These are phyloP conservation scores for Mycena epipterygia DNA, from an alignment of 768 basidiomycete genomes.

Conservation along the genomic window DNA sequence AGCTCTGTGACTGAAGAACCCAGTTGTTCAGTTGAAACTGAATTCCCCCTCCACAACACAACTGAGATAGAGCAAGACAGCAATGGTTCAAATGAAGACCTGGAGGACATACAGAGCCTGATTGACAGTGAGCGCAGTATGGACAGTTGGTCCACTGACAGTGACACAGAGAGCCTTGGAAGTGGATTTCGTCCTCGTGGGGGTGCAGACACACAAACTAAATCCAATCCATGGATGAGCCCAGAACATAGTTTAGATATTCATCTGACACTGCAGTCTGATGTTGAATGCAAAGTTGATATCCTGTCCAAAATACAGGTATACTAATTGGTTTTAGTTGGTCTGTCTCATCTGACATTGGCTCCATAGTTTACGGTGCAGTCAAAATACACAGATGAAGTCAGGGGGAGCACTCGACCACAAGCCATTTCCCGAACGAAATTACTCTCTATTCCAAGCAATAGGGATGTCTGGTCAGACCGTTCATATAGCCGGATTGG, in stretches of 20 bases:
- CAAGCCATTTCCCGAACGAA: not conserved
- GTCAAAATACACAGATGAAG: not conserved
- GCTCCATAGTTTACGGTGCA: not conserved
- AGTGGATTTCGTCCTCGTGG: not conserved
- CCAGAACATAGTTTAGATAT: not conserved
- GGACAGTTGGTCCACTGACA: not conserved
- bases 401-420: not conserved
- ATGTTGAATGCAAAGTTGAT: not conserved
- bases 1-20: not conserved
- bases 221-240: not conserved
- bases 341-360: not conserved
- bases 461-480: not conserved
- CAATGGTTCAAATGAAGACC: not conserved
- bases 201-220: not conserved
- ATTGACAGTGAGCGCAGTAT: not conserved
- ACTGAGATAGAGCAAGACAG: not conserved
- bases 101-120: not conserved
- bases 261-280: not conserved
- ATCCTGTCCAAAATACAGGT: not conserved
- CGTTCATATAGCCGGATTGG: slow-evolving; percentile 13
- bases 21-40: too few relatives aligned
- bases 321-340: not conserved
- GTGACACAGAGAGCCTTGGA: not conserved
- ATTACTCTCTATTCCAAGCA: not conserved
- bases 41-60: too few relatives aligned